Evolutionary conservation across 805 yeast genomes (phyloP), one percentile per base, ranked within the genome.

Genomic region (Metschnikowia arizonensis): DNA sequence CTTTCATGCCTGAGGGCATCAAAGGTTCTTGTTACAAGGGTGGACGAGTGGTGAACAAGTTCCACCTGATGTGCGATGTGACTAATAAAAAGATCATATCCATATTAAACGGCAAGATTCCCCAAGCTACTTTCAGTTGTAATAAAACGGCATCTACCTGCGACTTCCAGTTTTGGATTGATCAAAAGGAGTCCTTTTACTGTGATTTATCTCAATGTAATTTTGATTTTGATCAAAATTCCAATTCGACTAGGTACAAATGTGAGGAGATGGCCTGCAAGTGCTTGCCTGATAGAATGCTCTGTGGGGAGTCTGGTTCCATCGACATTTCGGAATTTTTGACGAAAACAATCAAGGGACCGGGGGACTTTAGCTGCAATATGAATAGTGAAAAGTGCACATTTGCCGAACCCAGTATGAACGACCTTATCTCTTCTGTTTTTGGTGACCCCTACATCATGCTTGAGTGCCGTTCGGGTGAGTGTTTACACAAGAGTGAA

Each of bases 141-240:
- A 82, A 87, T 59, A 79, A 73, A 55, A 76, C 84, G 1, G 68
- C 79, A 0, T 76, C 66, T 14, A 64, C 64, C 9, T 93, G 99
- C 66, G 82, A 88, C 61, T 88, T 93, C 67, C 98, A 93, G 64
- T 88, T 93, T 61, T 93, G 99, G 99, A 88, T 93, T 52, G 97
- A 83, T 54, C 80, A 88, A 62, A 69, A 75, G 36, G 99, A 93
- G 63, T 83, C 95, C 48, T 93, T 93, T 63, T 93, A 79, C 63
- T 93, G 99, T 70, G 93, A 84, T 38, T 75, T 93, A 53, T 65
- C 74, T 43, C 66, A 72, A n/a, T 93, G 99, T 70, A 73, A 74
- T 11, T 86, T 83, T 57, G 73, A 83, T 30, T 80, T 78, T 55
- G 88, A 85, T 57, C 62, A 83, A 49, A 56, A 60, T 5, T 59